Percentiles rank a stretch among this genome's conserved stretches.
Evolutionary conservation across 2,329 filamentous ascomycete genomes (phyloP).

Genomic region (Sclerotinia sclerotiorum): DNA sequence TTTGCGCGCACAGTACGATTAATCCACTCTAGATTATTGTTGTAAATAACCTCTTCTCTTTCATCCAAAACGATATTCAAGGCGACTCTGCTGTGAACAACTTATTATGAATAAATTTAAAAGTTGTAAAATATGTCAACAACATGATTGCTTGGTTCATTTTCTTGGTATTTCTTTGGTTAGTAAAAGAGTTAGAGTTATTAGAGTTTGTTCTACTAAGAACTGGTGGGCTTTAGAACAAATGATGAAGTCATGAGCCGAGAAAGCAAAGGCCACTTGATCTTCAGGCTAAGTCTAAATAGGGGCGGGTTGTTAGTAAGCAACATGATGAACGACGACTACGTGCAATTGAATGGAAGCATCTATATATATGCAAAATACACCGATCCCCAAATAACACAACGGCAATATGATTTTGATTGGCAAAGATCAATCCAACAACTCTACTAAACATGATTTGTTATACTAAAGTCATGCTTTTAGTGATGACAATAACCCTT

Average conservation of each 20-base stretch:
- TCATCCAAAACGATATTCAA: neutral
- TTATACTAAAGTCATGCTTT: neutral
- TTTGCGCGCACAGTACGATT: neutral
- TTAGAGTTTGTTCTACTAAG: neutral
- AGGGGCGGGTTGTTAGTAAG: neutral
- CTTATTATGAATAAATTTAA: neutral
- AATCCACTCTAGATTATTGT: neutral
- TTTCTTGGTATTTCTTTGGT: neutral
- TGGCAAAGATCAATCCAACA: neutral
- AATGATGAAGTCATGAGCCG: conserved; percentile 12
- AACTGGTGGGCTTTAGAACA: neutral
- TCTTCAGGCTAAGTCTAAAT: neutral
- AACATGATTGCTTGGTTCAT: neutral
- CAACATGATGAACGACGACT: too few relatives aligned
- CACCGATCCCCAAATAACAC: neutral
- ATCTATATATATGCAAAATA: too few relatives aligned
- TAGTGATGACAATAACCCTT: too few relatives aligned
- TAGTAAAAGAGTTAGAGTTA: neutral
- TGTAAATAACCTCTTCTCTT: neutral
- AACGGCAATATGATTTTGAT: rapidly evolving
- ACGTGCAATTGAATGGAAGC: too few relatives aligned
- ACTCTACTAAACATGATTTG: neutral
- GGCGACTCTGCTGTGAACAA: neutral
- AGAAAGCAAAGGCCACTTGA: neutral
- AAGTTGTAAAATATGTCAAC: neutral